phyloP scores from a whole-genome alignment of 169 alveolate genomes.

The Miamiensis avidus region DNA sequence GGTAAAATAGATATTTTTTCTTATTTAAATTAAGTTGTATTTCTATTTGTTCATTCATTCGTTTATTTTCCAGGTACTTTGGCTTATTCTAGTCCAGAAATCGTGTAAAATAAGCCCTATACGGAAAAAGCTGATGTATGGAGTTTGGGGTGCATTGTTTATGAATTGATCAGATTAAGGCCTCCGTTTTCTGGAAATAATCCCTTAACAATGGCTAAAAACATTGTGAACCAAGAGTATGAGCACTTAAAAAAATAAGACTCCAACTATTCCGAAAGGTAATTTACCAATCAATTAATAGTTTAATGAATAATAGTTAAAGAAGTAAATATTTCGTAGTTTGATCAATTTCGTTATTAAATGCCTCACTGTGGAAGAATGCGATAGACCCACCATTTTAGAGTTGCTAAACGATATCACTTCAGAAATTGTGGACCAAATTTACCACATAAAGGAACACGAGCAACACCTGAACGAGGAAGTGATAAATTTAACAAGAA shows the following conservation, averaged over 20 bases:
- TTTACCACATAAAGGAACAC: constrained; percentile 39
- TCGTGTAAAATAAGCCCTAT: constrained; percentile 65
- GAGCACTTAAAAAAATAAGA: constrained; percentile 44
- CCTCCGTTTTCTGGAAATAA: constrained; percentile 79
- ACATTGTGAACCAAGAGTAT: constrained; percentile 74
- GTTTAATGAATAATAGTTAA: too few species aligned
- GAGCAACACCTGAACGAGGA: constrained; percentile 4
- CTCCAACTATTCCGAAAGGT: constrained; percentile 32
- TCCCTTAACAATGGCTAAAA: constrained; percentile 77
- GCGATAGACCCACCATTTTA: constrained; percentile 52
- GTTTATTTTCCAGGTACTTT: constrained; percentile 61
- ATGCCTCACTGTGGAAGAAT: constrained; percentile 59
- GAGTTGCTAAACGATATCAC: constrained; percentile 33
- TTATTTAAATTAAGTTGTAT: too few species aligned
- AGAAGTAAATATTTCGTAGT: too few species aligned
- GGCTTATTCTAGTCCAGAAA: constrained; percentile 81
- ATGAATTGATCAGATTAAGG: constrained; percentile 75
- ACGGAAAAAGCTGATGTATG: constrained; percentile 83
- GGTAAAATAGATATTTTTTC: neutral
- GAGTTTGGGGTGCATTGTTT: constrained; percentile 82
- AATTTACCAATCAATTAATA: neutral
- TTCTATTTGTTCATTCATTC: too few species aligned
- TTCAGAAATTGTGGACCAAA: constrained; percentile 34
- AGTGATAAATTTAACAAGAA: constrained; percentile 4
- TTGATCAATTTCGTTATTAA: constrained; percentile 39